Evolutionary conservation across 192 early-diverging fungal species (phyloP).

Genomic region (Coemansia nantahalensis): DNA sequence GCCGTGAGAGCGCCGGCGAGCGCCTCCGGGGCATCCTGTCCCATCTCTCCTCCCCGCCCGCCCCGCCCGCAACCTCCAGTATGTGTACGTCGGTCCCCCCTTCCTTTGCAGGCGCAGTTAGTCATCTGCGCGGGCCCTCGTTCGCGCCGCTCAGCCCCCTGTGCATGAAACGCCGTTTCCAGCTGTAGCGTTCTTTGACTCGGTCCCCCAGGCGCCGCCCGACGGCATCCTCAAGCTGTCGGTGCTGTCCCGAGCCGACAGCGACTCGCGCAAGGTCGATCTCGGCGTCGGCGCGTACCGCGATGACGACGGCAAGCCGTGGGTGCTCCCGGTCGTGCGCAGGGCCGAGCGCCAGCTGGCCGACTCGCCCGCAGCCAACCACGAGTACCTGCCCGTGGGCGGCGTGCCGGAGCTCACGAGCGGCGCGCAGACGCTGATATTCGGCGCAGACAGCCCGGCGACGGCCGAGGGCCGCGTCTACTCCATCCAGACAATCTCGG

Average conservation of each 20-base stretch:
- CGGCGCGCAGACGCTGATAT: conserved; percentile 79
- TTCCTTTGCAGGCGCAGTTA: no score
- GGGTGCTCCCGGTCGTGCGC: conserved; percentile 89
- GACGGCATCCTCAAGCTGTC: conserved; percentile 92
- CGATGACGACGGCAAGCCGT: conserved; percentile 89
- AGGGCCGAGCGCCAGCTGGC: conserved; percentile 82
- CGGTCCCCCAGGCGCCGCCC: conserved; percentile 63
- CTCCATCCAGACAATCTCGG: conserved; percentile 89
- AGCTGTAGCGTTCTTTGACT: conserved; percentile 32
- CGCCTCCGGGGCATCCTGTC: no score
- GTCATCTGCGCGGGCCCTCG: no score
- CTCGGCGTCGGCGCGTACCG: conserved; percentile 96
- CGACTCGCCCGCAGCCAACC: conserved; percentile 69
- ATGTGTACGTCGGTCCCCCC: no score
- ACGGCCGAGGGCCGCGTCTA: conserved; percentile 68
- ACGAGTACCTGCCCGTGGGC: conserved; percentile 93
- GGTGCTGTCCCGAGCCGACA: conserved; percentile 78
- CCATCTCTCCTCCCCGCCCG: no score
- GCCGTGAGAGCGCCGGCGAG: not conserved
- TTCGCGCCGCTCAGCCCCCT: no score
- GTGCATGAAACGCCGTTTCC: not conserved
- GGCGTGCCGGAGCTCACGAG: conserved; percentile 76
- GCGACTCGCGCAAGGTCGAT: conserved; percentile 80
- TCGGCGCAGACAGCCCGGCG: conserved; percentile 73
- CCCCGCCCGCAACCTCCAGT: no score